These are phyloP conservation scores for Clavulina sp. DNA, from an alignment of 768 basidiomycete genomes.

Conservation along the genomic window DNA sequence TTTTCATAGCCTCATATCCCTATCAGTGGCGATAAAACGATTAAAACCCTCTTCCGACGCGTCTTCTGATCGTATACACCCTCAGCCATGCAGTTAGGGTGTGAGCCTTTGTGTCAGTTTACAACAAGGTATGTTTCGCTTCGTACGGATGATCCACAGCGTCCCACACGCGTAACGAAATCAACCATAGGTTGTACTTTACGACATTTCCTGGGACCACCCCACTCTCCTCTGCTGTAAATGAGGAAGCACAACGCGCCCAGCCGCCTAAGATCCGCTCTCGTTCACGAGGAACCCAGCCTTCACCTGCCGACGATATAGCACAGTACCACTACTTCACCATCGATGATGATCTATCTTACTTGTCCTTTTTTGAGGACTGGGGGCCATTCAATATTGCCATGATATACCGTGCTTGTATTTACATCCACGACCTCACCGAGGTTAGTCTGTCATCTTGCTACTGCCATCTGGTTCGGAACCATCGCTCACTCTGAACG, in stretches of 20 bases:
- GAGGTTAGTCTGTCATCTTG: conserved; percentile 31
- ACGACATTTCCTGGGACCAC: conserved; percentile 71
- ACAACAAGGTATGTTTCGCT: conserved; percentile 9
- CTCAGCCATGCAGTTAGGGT: conserved; percentile 7
- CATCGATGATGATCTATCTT: conserved; percentile 80
- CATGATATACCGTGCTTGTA: conserved; percentile 88
- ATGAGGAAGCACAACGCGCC: conserved; percentile 34
- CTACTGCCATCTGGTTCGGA: conserved; percentile 11
- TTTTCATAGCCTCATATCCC: too few relatives aligned
- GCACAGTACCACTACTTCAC: conserved; percentile 80
- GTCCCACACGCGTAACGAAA: too few relatives aligned
- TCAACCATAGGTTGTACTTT: conserved; percentile 59
- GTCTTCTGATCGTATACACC: too few relatives aligned
- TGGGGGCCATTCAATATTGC: conserved; percentile 85
- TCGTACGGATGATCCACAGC: too few relatives aligned
- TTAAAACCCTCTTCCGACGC: too few relatives aligned
- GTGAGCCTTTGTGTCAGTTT: conserved; percentile 11
- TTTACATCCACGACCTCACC: conserved; percentile 75
- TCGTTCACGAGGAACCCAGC: conserved; percentile 32
- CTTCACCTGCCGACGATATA: conserved; percentile 50
- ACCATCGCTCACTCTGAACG: conserved; percentile 20
- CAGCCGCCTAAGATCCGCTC: conserved; percentile 44
- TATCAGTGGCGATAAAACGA: too few relatives aligned
- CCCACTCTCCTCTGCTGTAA: conserved; percentile 47
- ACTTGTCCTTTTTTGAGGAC: conserved; percentile 88